Base-by-base conservation (phyloP, 2,329 filamentous ascomycete species). In the Alternaria solani region DNA sequence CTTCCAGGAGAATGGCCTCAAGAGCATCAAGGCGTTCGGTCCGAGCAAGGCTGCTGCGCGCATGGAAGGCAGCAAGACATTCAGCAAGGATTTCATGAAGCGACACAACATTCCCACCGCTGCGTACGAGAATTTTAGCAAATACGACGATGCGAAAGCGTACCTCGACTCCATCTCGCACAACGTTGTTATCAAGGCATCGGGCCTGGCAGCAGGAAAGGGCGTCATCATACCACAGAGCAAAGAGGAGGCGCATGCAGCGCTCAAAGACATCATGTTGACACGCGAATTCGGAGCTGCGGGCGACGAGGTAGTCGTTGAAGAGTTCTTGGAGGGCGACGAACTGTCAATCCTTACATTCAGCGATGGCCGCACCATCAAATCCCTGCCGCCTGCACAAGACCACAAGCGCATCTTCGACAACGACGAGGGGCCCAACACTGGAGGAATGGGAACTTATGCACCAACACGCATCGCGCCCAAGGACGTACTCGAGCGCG, bases 51-150 rank as follows among this genome's bases (percentile, higher is more conserved):
- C 88, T 49, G 94, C 95, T 23, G 94, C 95, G 18, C 87, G 87
- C 44, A 92, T 99, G 86, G 95, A 99, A 81, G 95, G 95, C 61
- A 96, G 92, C 82, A 99, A 99, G 84, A 92, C 94, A 11, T 98
- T 96, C 79, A 93, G 92, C 63, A 99, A 99, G 78, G 94, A 98
- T 79, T 98, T 98, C 76, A 99, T 98, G 95, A 90, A 91, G 79
- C 89, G 90, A 67, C 88, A 96, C 81, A 86, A 86, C 72, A 96
- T 99, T 70, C 94, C 94, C 38, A 98, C 95, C 1, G 95, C 95
- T 16, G 88, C 87, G 39, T 98, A 97, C 81, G 88, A 90, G 78
- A 97, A 96, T 82, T 97, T 98, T 76, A 88, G 85, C 77, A 85
- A 91, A 71, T 94, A 91, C 79, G 86, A 90, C 56, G 82, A 87